Conservation (phyloP, 176 grass and related monocot genomes). For the Canna indica region DNA sequence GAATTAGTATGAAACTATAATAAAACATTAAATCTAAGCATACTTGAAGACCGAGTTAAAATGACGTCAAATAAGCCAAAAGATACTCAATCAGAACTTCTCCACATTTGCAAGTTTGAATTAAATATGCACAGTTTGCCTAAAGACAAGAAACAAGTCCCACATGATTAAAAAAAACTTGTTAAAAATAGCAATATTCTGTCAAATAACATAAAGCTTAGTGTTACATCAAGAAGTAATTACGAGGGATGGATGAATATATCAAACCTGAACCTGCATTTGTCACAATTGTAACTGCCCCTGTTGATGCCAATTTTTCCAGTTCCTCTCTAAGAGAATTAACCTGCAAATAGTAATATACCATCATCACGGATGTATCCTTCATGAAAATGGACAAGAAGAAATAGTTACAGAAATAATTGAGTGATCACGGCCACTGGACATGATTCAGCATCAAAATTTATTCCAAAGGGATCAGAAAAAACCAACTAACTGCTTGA, state of each 20-base stretch:
- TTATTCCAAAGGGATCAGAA: background rate
- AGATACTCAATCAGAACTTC: too few relatives aligned
- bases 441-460: background rate
- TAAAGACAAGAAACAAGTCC: too few relatives aligned
- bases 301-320: slow-evolving; percentile 23
- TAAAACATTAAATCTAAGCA: too few relatives aligned
- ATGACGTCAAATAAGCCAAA: too few relatives aligned
- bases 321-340: slow-evolving; percentile 51
- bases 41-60: too few relatives aligned
- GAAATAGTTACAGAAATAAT: background rate
- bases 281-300: slow-evolving; percentile 37
- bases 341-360: slow-evolving; percentile 27
- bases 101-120: too few relatives aligned
- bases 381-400: background rate
- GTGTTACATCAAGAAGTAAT: background rate
- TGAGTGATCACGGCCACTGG: background rate
- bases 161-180: background rate
- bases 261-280: slow-evolving; percentile 37
- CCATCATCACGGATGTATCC: background rate
- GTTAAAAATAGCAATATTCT: background rate
- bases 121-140: too few relatives aligned
- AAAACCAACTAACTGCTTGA: background rate
- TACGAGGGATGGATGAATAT: background rate
- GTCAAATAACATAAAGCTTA: background rate
- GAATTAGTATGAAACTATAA: too few relatives aligned